A percentile compares a stretch with the other conserved stretches of the same genome.
phyloP scores from a whole-genome alignment of 2,329 filamentous ascomycete genomes.

The Didymella lethalis region DNA sequence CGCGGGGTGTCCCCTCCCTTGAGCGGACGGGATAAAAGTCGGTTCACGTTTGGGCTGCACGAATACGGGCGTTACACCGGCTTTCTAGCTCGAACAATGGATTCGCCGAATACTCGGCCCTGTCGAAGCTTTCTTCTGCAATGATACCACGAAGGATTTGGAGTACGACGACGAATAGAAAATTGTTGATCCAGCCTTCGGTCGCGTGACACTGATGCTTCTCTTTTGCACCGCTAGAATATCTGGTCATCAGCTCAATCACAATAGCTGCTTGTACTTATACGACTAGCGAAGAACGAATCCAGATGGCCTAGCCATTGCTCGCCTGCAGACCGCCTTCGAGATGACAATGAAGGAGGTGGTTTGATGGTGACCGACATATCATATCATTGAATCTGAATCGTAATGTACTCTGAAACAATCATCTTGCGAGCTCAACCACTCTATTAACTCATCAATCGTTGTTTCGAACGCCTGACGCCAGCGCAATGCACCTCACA shows the following conservation, averaged over 20 bases:
- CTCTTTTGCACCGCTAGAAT: constrained; percentile 68
- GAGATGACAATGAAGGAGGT: constrained; percentile 69
- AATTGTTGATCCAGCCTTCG: constrained; percentile 39
- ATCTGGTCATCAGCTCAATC: constrained; percentile 82
- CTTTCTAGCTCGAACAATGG: constrained; percentile 50
- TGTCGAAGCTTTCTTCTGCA: constrained; percentile 44
- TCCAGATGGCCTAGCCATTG: constrained; percentile 61
- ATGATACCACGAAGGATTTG: constrained; percentile 41
- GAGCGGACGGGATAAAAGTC: constrained; percentile 52
- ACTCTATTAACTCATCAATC: too few species aligned
- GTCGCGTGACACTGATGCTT: constrained; percentile 29
- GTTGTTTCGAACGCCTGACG: neutral
- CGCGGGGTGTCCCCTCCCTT: constrained; percentile 45
- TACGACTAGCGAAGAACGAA: constrained; percentile 89
- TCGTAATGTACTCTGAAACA: neutral
- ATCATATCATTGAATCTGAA: neutral
- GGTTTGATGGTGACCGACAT: constrained; percentile 91
- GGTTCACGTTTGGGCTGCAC: constrained; percentile 49
- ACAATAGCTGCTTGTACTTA: constrained; percentile 83
- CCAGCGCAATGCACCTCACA: neutral
- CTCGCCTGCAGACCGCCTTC: constrained; percentile 84
- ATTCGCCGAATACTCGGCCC: constrained; percentile 46
- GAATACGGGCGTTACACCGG: constrained; percentile 50
- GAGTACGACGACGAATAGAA: constrained; percentile 34
- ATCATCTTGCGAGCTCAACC: too few species aligned